Evolutionary conservation across 2,329 filamentous ascomycete genomes (phyloP).

Genomic region (Truncatella angustata): DNA sequence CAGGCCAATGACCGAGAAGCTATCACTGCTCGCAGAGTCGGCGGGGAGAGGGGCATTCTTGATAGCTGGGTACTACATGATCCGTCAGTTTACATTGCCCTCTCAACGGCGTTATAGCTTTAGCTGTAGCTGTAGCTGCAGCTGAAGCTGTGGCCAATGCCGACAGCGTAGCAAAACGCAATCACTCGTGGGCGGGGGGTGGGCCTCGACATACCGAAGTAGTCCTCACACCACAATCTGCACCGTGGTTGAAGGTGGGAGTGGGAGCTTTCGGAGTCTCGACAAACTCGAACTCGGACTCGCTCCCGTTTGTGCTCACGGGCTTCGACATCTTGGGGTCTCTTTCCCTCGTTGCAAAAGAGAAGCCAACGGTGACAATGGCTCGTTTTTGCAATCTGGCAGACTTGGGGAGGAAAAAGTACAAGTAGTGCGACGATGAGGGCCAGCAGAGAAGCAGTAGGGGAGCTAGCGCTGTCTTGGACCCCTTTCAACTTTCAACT

Average conservation of each 20-base stretch:
- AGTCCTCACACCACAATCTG: conserved; percentile 54
- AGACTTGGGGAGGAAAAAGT: conserved; percentile 15
- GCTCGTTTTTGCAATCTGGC: conserved; percentile 12
- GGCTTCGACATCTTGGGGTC: conserved; percentile 45
- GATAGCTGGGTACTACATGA: conserved; percentile 73
- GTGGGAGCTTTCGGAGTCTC: conserved; percentile 52
- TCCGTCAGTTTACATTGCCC: conserved; percentile 4
- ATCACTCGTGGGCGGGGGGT: neutral
- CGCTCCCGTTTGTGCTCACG: conserved; percentile 45
- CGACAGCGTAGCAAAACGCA: neutral
- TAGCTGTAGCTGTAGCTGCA: neutral
- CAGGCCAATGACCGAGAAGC: conserved; percentile 82
- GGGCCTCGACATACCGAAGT: conserved; percentile 44
- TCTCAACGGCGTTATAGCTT: too few species aligned
- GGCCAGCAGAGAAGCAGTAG: conserved; percentile 36
- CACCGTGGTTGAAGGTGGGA: conserved; percentile 48
- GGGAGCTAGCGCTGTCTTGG: conserved; percentile 57
- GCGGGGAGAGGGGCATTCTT: conserved; percentile 93
- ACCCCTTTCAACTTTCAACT: conserved; percentile 39
- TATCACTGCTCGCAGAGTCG: conserved; percentile 79
- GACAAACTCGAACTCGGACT: conserved; percentile 64
- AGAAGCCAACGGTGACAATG: conserved; percentile 18
- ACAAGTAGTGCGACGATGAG: conserved; percentile 12
- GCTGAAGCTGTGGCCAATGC: too few species aligned
- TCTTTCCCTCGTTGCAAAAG: conserved; percentile 9